Percentiles rank a stretch among this genome's conserved stretches.
Evolutionary conservation across 495 filamentous ascomycete genomes (phyloP).

Genomic region (Penicillium bialowiezense): DNA sequence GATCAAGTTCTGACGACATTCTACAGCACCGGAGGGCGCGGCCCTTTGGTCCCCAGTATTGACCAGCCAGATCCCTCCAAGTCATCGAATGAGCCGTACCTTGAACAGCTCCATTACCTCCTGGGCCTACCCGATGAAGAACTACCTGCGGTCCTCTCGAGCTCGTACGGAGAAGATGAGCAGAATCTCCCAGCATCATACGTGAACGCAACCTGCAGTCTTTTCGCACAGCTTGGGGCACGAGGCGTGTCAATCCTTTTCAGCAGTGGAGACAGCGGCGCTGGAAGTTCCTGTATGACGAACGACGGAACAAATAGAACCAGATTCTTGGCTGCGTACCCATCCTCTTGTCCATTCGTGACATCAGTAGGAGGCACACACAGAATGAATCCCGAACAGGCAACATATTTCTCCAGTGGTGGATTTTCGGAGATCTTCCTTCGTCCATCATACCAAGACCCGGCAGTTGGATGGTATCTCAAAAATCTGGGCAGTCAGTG

Average conservation of each 20-base stretch:
- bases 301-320: conserved; percentile 64
- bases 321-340: conserved; percentile 67
- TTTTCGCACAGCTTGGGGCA: conserved; percentile 69
- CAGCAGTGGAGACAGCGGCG: conserved; percentile 68
- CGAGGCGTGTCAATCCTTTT: conserved; percentile 72
- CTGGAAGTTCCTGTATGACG: conserved; percentile 56
- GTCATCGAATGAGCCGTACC: conserved; percentile 76
- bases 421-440: conserved; percentile 72
- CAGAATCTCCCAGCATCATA: conserved; percentile 57
- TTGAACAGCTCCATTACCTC: conserved; percentile 74
- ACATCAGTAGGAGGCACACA: conserved; percentile 72
- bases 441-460: conserved; percentile 62
- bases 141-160: conserved; percentile 70
- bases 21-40: conserved; percentile 66
- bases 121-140: conserved; percentile 56
- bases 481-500: conserved; percentile 34
- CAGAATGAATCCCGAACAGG: conserved; percentile 51
- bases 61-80: conserved; percentile 36
- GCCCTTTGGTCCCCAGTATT: conserved; percentile 52
- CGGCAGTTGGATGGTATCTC: conserved; percentile 55
- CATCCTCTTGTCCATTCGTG: conserved; percentile 77
- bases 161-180: conserved; percentile 60
- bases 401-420: conserved; percentile 58
- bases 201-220: conserved; percentile 61
- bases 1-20: conserved; percentile 57